A percentile compares a stretch with the other conserved stretches of the same genome.
phyloP scores from a whole-genome alignment of 2,329 filamentous ascomycete species.

The Pseudopithomyces maydicus region DNA sequence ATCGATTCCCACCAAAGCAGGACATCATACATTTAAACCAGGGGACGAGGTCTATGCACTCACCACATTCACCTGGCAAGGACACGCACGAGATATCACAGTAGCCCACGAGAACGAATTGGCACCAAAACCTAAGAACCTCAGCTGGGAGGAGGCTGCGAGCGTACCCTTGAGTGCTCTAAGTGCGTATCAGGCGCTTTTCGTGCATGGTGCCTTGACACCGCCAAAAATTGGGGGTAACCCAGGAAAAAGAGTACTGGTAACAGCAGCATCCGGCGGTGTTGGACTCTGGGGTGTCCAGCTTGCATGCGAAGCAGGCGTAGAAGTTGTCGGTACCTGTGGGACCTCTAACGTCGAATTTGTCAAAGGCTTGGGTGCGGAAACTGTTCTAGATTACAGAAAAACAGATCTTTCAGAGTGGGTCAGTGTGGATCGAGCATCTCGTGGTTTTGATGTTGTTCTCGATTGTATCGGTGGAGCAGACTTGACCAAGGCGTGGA shows the following conservation, averaged over 20 bases:
- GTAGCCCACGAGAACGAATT: conserved; percentile 44
- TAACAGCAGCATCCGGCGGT: conserved; percentile 53
- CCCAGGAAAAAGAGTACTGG: conserved; percentile 44
- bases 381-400: conserved; percentile 50
- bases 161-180: conserved; percentile 48
- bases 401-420: conserved; percentile 38
- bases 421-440: conserved; percentile 29
- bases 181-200: conserved; percentile 53
- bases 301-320: conserved; percentile 45
- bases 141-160: conserved; percentile 46
- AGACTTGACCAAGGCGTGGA: conserved; percentile 51
- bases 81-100: conserved; percentile 46
- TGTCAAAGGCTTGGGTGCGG: conserved; percentile 48
- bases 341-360: conserved; percentile 46
- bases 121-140: conserved; percentile 38
- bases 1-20: conserved; percentile 33
- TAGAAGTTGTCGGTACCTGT: conserved; percentile 48
- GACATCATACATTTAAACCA: conserved; percentile 38
- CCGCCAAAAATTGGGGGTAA: conserved; percentile 6
- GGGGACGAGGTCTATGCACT: conserved; percentile 36
- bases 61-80: conserved; percentile 39
- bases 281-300: conserved; percentile 54
- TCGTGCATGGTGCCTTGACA: conserved; percentile 18
- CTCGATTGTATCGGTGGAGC: conserved; percentile 52
- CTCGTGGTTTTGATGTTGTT: conserved; percentile 49